Base-by-base conservation (phyloP, 306 rosid genomes). In the Leucaena leucocephala region DNA sequence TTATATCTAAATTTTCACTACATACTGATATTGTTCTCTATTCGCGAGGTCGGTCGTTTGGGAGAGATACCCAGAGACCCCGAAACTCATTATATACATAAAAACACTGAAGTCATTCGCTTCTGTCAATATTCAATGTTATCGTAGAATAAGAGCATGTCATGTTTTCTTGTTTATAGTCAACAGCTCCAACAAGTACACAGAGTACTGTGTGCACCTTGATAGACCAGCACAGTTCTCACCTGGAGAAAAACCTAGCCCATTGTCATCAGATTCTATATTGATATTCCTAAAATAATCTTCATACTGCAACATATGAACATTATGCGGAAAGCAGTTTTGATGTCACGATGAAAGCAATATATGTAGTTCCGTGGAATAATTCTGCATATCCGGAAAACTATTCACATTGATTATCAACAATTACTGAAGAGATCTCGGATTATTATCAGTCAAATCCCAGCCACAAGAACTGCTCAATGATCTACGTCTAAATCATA, bases 21-120 rank as follows among this genome's bases (percentile, higher is more conserved):
- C 42, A 85, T 67, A 59, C 82, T 58, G 68, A 76, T 50, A 63
- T 82, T 46, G 77, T 46, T 58, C 77, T 79, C 35, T 17, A 72
- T 76, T 63, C 42, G 36, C 22, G 16, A 58, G 9, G 44, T 76
- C 27, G 69, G 70, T 62, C 63, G 81, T 35, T 40, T 45, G 58
- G 52, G 74, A 35, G 70, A 58, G 52, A 72, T 52, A 68, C 74
- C 78, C 42, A 6, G 14, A 64, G 77, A 39, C 16, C 36, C 38
- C 22, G 67, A 34, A 33, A 61, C 42, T 33, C 3, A 17, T 33
- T 15, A 14, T 50, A n/a, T 12, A 35, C 73, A 68, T 11, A 68
- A 44, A 59, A 64, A 72, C 72, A 44, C 19, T 15, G 16, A 44
- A 9, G 22, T 33, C 75, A 35, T 80, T 83, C 34, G 34, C 54